phyloP scores from a whole-genome alignment of 345 rosid species.

The Eucalyptus polyanthemos region DNA sequence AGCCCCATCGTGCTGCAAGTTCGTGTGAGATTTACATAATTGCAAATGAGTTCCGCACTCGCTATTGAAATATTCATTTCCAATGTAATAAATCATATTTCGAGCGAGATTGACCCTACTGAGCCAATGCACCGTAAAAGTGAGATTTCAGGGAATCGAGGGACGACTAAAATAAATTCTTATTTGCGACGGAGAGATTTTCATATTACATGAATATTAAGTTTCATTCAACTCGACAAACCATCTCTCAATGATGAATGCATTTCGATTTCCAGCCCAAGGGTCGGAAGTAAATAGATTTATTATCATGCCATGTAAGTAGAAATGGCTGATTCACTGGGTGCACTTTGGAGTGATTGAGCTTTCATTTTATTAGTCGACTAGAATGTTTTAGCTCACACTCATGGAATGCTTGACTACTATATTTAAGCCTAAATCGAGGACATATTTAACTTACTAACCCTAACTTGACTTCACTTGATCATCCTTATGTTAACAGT shows the following conservation, averaged over 20 bases:
- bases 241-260: background rate
- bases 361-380: background rate
- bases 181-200: background rate
- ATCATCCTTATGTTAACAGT: background rate
- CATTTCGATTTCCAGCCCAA: background rate
- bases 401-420: background rate
- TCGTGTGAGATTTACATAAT: background rate
- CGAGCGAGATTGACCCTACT: background rate
- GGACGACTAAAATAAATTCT: background rate
- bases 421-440: background rate
- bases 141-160: fast-evolving
- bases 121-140: too few relatives aligned
- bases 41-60: background rate
- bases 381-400: background rate
- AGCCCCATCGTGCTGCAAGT: background rate
- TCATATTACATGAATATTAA: background rate
- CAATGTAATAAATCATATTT: background rate
- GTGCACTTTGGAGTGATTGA: background rate
- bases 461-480: background rate
- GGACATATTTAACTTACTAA: background rate
- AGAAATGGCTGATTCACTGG: background rate
- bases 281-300: background rate
- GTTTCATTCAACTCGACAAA: background rate
- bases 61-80: background rate
- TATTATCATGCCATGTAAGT: background rate